Base-by-base conservation (phyloP, 257 asterid species). In the Nicotiana tabacum region DNA sequence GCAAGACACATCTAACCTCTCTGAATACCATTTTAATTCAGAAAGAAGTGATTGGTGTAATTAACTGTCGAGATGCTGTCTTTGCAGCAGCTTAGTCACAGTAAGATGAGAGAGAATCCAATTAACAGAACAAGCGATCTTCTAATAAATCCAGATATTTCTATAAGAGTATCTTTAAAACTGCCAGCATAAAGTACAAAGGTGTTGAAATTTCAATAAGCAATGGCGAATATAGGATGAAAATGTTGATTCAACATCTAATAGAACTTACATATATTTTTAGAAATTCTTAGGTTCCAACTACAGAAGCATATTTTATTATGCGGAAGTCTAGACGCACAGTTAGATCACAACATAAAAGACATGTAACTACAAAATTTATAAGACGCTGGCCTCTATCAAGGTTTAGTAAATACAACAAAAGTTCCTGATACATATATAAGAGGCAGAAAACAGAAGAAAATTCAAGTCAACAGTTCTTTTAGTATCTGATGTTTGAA, bases 201-300 rank as follows among this genome's bases (percentile, higher is more conserved):
- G 17, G 32, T 70, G 58, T 72, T 5, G 4, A 43, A 57, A 43
- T 43, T 43, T n/a, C 35, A 43, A 8, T 70, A 43, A 21, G 1
- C 33, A 46, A 21, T 24, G 79, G 79, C 33, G 11, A 21, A 61
- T 61, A 24, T 3, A 61, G 16, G 67, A 61, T 61, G 33, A 30
- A 8, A 61, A 24, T 61, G 67, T 61, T 10, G 33, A 46, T n/a
- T 69, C 35, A n/a, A 35, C 60, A 7, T 29, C 58, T 70, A 21
- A 69, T 39, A 29, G 60, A 11, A 11, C 60, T 70, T 37, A 17
- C 4, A 13, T 37, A 74, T 35, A 35, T 35, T 43, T 12, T 51
- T 13, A 48, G 62, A 74, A 74, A 74, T 21, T 24, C 80, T 7
- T 74, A 74, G 43, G 80, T 74, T 74, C 80, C 80, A 74, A n/a